Base-by-base conservation (phyloP, 345 rosid species). In the Eucalyptus paniculata region DNA sequence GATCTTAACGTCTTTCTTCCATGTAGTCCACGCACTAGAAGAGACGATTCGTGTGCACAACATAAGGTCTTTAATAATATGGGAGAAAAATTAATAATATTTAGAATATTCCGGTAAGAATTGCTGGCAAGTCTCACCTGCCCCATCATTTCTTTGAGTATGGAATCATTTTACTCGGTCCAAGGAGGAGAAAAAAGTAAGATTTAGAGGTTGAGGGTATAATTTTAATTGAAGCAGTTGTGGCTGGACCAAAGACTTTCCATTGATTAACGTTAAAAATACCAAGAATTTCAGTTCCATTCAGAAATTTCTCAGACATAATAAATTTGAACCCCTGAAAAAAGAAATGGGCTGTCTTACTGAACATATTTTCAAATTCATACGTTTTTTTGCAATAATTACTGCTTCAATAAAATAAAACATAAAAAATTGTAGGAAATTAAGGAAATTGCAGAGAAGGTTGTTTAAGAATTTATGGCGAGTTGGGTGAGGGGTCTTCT, bases 21-120 rank as follows among this genome's bases (percentile, higher is more conserved):
- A 28, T 6, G n/a, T 12, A 28, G 15, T 1, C 16, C 0, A 28
- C 9, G 8, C 69, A 3, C 8, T 26, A 14, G 16, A 60, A 13
- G 69, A 28, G 69, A 60, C 69, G 6, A 56, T 56, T 23, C 1
- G 14, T 0, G 3, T 24, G 62, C 62, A 56, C 62, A 11, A 24
- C 62, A 24, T 9, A 56, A 56, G 13, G 69, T 28, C 4, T 62
- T 13, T 62, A 28, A 6, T 12, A 62, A 62, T 62, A 62, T 30
- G 32, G n/a, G 69, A 28, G n/a, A 62, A 12, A 12, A 62, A 62
- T 30, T 30, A 4, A 62, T 62, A 62, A 62, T 62, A 62, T 62
- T 60, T 26, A 60, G 69, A 26, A 26, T 60, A 28, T 60, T 6
- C 32, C 8, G 4, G 69, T 62, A 30, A 28, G 69, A 62, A 62